Evolutionary conservation across 345 rosid genomes (phyloP).

Genomic region (Firmiana major): DNA sequence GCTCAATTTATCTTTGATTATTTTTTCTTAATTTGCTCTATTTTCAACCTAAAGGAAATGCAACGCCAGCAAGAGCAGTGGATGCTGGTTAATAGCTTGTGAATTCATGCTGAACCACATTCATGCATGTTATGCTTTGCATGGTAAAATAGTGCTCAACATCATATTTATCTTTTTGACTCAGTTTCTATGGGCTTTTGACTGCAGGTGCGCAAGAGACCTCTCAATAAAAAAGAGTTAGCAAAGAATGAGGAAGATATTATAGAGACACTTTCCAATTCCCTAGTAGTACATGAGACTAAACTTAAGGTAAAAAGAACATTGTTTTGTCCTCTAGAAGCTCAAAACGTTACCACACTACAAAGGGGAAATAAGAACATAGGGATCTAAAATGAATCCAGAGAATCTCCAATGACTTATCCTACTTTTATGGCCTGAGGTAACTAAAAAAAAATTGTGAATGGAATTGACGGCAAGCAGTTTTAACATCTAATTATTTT

Average conservation of each 20-base stretch:
- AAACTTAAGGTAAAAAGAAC: conserved; percentile 74
- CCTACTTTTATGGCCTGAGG: background rate
- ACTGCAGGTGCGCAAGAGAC: conserved; percentile 93
- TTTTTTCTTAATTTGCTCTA: background rate
- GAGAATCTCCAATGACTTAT: background rate
- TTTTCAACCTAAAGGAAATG: background rate
- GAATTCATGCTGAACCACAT: conserved; percentile 4
- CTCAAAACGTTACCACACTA: background rate
- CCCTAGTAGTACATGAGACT: conserved; percentile 89
- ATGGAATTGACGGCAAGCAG: background rate
- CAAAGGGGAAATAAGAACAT: background rate
- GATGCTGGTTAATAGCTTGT: background rate
- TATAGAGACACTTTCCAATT: conserved; percentile 66
- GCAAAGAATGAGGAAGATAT: conserved; percentile 95
- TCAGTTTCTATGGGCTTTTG: conserved; percentile 11
- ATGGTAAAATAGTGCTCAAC: background rate
- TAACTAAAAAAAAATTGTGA: background rate
- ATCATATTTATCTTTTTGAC: background rate
- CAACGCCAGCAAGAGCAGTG: background rate
- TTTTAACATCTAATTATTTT: background rate
- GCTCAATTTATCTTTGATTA: background rate
- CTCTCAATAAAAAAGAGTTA: conserved; percentile 90
- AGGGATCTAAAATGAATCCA: background rate
- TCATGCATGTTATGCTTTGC: conserved; percentile 9
- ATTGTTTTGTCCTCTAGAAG: background rate